Percentiles rank a stretch among this genome's conserved stretches.
phyloP scores from a whole-genome alignment of 2,329 filamentous ascomycete genomes.

The Clonostachys sp. region DNA sequence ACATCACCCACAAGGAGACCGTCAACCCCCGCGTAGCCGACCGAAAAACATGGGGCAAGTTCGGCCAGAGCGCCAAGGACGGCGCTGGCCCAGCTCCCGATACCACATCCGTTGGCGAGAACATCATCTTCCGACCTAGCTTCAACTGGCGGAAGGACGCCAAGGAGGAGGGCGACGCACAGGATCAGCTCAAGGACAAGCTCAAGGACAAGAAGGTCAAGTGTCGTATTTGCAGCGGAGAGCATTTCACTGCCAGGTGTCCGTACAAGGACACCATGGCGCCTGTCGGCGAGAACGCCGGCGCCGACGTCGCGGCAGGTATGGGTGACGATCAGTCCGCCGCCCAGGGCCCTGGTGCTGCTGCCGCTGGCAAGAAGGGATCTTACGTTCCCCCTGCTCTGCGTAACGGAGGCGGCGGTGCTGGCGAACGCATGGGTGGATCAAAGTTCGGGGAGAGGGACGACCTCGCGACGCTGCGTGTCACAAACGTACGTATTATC shows the following conservation, averaged over 20 bases:
- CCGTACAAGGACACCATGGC: conserved; percentile 99
- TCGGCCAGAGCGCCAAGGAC: conserved; percentile 86
- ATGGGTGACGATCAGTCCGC: conserved; percentile 43
- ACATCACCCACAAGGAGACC: conserved; percentile 83
- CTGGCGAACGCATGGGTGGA: conserved; percentile 73
- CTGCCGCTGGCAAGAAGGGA: conserved; percentile 62
- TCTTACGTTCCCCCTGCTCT: conserved; percentile 94
- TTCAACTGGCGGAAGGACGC: conserved; percentile 91
- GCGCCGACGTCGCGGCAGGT: conserved; percentile 50
- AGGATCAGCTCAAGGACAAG: conserved; percentile 74
- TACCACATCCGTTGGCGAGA: conserved; percentile 92
- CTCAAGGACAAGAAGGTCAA: conserved; percentile 99
- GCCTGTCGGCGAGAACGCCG: conserved; percentile 61
- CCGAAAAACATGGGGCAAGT: conserved; percentile 89
- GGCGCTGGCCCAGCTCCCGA: conserved; percentile 75
- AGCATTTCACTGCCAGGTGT: conserved; percentile 99
- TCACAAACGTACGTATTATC: conserved; percentile 78
- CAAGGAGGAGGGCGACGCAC: conserved; percentile 72
- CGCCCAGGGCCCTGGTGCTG: conserved; percentile 41
- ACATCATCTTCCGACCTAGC: conserved; percentile 93
- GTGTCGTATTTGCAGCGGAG: conserved; percentile 96
- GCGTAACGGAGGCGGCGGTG: conserved; percentile 55
- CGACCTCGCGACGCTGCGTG: conserved; percentile 91
- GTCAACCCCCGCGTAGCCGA: conserved; percentile 97
- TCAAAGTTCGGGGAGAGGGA: conserved; percentile 92